These are phyloP conservation scores for Chimonanthus salicifolius DNA, from an alignment of 164 flowering plant genomes.

Conservation along the genomic window DNA sequence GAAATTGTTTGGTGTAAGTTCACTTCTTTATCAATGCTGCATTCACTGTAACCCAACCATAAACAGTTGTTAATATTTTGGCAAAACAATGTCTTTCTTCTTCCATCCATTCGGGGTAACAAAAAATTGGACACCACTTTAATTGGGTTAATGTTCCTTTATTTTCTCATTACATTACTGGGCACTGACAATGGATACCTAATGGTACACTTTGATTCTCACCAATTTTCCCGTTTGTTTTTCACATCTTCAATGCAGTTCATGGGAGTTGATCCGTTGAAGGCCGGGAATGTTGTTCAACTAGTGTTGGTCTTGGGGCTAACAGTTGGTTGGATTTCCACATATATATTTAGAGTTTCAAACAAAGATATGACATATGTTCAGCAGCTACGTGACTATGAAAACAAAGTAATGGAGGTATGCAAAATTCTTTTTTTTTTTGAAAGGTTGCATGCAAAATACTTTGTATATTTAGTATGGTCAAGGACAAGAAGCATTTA, in stretches of 20 bases:
- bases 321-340: constrained; percentile 89
- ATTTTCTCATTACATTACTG: no score
- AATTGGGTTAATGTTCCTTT: background rate
- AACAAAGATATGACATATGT: constrained; percentile 98
- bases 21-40: background rate
- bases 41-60: background rate
- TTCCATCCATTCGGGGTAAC: background rate
- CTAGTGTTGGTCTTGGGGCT: constrained; percentile 80
- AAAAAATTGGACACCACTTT: background rate
- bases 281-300: constrained; percentile 95
- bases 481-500: no score
- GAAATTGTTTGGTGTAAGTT: background rate
- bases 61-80: no score
- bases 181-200: no score
- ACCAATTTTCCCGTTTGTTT: background rate
- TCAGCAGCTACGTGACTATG: constrained; percentile 86
- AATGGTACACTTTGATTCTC: background rate
- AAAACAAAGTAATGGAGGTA: constrained; percentile 89
- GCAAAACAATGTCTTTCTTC: background rate
- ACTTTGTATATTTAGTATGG: no score
- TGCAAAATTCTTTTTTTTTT: no score
- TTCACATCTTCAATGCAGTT: constrained; percentile 37
- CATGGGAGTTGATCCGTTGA: constrained; percentile 79
- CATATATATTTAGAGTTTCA: constrained; percentile 85
- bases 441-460: no score